These are phyloP conservation scores for Coemansia erecta DNA, from an alignment of 192 early-diverging fungal species.

Conservation along the genomic window DNA sequence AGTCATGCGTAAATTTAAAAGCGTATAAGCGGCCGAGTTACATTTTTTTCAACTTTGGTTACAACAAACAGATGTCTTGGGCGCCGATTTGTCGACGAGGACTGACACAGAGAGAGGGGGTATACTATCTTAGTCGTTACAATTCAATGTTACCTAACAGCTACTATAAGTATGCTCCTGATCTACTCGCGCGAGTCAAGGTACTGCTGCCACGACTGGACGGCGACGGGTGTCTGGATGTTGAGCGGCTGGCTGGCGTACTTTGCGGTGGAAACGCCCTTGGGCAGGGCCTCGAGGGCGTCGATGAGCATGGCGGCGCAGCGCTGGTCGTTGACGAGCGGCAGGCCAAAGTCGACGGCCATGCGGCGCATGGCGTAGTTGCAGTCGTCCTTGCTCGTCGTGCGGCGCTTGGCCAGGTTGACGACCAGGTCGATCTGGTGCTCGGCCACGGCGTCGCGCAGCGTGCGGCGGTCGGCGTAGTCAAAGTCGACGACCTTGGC, in stretches of 20 bases:
- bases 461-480: constrained; percentile 54
- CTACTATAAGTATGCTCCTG: no score
- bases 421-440: constrained; percentile 72
- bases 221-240: constrained; percentile 59
- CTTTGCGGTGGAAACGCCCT: constrained; percentile 32
- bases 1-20: no score
- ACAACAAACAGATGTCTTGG: no score
- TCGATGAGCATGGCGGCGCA: constrained; percentile 93
- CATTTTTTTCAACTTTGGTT: no score
- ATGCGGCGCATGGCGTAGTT: constrained; percentile 87
- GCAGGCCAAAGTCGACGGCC: constrained; percentile 95
- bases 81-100: no score
- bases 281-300: constrained; percentile 60
- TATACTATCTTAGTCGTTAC: no score
- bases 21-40: no score
- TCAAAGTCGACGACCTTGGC: constrained; percentile 54
- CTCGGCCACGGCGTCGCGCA: constrained; percentile 58
- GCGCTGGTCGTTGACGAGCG: constrained; percentile 92
- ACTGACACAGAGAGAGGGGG: no score
- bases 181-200: constrained; percentile 42
- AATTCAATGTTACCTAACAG: no score
- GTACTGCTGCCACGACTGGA: constrained; percentile 69
- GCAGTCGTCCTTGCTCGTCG: constrained; percentile 56
- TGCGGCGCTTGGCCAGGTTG: constrained; percentile 66
- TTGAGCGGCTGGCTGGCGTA: constrained; percentile 29